A percentile compares a stretch with the other conserved stretches of the same genome.
Conservation (phyloP, 345 rosid species). For the Eucalyptus lansdowneana region DNA sequence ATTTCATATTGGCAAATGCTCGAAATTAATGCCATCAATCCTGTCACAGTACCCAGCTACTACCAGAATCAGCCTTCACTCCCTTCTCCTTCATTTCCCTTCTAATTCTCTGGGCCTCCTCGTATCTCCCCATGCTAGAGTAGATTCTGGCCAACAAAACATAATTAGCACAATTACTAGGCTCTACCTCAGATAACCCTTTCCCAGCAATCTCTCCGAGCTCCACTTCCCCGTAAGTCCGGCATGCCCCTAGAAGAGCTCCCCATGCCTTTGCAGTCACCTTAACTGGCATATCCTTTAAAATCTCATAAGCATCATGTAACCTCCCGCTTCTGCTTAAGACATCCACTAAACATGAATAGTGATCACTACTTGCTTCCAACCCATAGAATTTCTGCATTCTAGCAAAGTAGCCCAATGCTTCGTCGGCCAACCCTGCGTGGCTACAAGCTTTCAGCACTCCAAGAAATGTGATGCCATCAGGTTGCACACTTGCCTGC, state of each 20-base stretch:
- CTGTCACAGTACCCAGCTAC: neutral
- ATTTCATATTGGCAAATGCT: neutral
- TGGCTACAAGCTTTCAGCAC: slow-evolving; percentile 63
- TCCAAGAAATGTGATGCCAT: slow-evolving; percentile 44
- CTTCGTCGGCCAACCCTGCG: slow-evolving; percentile 53
- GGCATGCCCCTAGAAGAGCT: neutral
- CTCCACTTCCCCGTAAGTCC: neutral
- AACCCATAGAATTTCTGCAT: neutral
- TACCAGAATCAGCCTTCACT: neutral
- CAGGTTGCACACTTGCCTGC: slow-evolving; percentile 27
- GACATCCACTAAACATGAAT: neutral
- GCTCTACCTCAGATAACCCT: neutral
- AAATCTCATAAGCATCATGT: neutral
- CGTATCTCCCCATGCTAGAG: neutral
- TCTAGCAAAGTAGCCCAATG: neutral
- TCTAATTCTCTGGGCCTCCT: neutral
- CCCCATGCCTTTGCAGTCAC: neutral
- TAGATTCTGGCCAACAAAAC: neutral
- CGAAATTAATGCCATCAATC: neutral
- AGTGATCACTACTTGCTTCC: neutral
- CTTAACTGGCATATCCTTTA: neutral
- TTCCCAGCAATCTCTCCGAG: neutral
- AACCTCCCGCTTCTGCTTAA: neutral
- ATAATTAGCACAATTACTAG: neutral
- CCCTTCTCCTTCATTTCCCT: neutral